Evolutionary conservation across 805 yeast genomes (phyloP), one percentile per base, ranked within the genome.

Genomic region (Kuraishia floccosa): DNA sequence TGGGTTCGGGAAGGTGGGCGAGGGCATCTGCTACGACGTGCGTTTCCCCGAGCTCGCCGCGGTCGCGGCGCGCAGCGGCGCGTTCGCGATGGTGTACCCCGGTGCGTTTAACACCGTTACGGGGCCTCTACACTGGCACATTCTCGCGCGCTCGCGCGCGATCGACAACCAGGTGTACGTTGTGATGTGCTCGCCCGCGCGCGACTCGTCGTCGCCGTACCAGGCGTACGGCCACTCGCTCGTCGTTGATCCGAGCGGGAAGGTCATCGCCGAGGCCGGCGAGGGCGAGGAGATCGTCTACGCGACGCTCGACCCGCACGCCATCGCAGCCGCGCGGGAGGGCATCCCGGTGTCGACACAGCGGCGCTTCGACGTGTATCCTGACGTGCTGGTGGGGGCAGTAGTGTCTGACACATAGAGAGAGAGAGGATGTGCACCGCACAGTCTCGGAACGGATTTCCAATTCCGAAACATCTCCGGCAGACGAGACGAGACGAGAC

Each of bases 31-130:
- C 49, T 81, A 81, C 46, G 93, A 81, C 49, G 69, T 80, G 44
- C 58, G 91, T 44, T 81, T 81, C 54, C 91, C 91, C 2, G 93
- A 81, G 47, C 58, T 79, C 35, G 84, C 89, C 1, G 64, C 67
- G 46, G 59, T 70, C 14, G 79, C 83, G n/a, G 69, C 83, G 1
- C 65, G 91, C 42, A 54, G 67, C 39, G 72, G 72, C 37, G 65
- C 85, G 0, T 77, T 79, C 51, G 83, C 80, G 27, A 76, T 80
- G 85, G 61, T 76, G 35, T 81, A 78, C 40, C 93, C 93, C 1
- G 84, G 86, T 30, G 93, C 93, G 0, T 81, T 81, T 58, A 81
- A 81, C 58, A 77, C 87, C 5, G 77, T 79, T 11, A 81, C 91
- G 0, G 93, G 93, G 0, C 93, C 93, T 1, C 57, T 76, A 52